These are phyloP conservation scores for Gastrolobium villosum DNA, from an alignment of 306 rosid species.

Conservation along the genomic window DNA sequence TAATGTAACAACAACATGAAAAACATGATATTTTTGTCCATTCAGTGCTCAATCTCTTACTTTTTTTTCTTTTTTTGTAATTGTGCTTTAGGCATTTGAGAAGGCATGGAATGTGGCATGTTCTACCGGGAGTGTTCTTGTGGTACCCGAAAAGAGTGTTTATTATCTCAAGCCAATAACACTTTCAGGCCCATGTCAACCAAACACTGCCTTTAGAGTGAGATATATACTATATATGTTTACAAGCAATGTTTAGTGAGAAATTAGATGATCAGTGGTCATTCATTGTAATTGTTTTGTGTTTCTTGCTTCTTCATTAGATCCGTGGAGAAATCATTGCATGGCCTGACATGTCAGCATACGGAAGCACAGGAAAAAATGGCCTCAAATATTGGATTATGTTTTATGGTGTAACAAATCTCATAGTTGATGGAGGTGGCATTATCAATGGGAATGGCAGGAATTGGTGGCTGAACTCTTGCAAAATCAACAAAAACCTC, in stretches of 20 bases:
- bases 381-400: slow-evolving; percentile 54
- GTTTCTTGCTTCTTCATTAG: slow-evolving; percentile 23
- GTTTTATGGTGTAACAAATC: slow-evolving; percentile 47
- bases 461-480: slow-evolving; percentile 74
- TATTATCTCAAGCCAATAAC: background rate
- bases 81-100: slow-evolving; percentile 54
- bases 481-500: slow-evolving; percentile 54
- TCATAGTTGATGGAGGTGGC: slow-evolving; percentile 64
- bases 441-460: slow-evolving; percentile 70
- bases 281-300: background rate
- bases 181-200: slow-evolving; percentile 71
- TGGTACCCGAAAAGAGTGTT: too few species aligned
- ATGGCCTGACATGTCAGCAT: slow-evolving; percentile 53
- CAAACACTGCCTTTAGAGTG: slow-evolving; percentile 58
- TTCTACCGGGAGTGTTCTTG: too few species aligned
- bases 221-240: background rate
- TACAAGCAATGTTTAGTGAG: background rate
- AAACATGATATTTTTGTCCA: too few species aligned
- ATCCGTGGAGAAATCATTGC: slow-evolving; percentile 66
- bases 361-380: background rate
- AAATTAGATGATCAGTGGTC: background rate
- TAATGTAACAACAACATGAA: background rate
- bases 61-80: background rate
- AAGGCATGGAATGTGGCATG: slow-evolving; percentile 54
- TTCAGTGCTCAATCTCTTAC: background rate